phyloP scores from a whole-genome alignment of 495 filamentous ascomycete genomes.

The Aspergillus nanangensis region DNA sequence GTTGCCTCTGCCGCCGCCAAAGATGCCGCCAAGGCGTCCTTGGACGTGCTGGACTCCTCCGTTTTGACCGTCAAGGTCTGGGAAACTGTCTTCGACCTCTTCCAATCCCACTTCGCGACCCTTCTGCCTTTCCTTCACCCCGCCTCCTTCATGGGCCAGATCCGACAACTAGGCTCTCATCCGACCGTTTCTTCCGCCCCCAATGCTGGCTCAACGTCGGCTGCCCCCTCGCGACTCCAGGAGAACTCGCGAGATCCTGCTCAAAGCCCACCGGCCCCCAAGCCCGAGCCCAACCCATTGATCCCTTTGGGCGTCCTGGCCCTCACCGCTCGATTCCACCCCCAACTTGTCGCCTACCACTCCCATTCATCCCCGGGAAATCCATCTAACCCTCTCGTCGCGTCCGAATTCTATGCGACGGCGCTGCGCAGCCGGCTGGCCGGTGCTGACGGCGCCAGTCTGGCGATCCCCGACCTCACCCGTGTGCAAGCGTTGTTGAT shows the following conservation, averaged over 20 bases:
- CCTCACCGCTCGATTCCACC: constrained; percentile 74
- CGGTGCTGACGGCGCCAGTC: constrained; percentile 43
- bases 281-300: constrained; percentile 53
- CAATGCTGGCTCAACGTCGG: constrained; percentile 2
- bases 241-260: constrained; percentile 17
- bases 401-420: constrained; percentile 76
- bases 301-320: constrained; percentile 74
- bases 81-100: constrained; percentile 70
- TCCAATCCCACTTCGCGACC: constrained; percentile 76
- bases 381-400: constrained; percentile 56
- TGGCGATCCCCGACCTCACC: constrained; percentile 59
- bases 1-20: constrained; percentile 24
- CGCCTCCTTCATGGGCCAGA: constrained; percentile 63
- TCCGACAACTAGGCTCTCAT: constrained; percentile 40
- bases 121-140: constrained; percentile 81
- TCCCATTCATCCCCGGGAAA: constrained; percentile 41
- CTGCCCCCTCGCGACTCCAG: constrained; percentile 8
- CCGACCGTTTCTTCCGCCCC: constrained; percentile 18
- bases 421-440: constrained; percentile 64
- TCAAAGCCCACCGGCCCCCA: constrained; percentile 23
- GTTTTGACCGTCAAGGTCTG: constrained; percentile 65
- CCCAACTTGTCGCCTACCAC: constrained; percentile 62
- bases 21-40: constrained; percentile 28
- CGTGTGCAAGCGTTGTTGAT: constrained; percentile 74
- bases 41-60: constrained; percentile 40